phyloP scores from a whole-genome alignment of 768 basidiomycete species.

The Lentinula raphanica region DNA sequence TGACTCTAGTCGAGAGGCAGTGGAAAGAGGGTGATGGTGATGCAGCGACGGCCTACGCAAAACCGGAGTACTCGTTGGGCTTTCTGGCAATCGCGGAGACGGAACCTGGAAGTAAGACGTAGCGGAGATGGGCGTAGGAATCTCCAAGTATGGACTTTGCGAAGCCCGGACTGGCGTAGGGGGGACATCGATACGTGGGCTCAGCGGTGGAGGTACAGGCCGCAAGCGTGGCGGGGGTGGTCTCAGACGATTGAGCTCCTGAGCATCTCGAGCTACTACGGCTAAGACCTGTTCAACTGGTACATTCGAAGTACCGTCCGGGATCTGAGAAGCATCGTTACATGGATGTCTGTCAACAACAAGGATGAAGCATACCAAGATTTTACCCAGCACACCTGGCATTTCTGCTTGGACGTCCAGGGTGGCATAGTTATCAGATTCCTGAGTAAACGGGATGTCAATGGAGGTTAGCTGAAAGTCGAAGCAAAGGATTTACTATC shows the following conservation, averaged over 20 bases:
- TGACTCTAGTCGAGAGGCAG: slow-evolving; percentile 1
- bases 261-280: slow-evolving; percentile 57
- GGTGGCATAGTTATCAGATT: slow-evolving; percentile 65
- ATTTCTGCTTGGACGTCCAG: slow-evolving; percentile 91
- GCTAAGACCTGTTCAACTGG: slow-evolving; percentile 67
- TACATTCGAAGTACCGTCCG: slow-evolving; percentile 27
- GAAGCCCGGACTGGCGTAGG: not conserved
- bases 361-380: slow-evolving; percentile 49
- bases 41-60: slow-evolving; percentile 4
- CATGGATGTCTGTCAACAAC: not conserved
- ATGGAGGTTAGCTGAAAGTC: too few relatives aligned
- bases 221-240: not conserved
- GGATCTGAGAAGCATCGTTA: slow-evolving; percentile 1
- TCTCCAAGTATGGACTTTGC: not conserved
- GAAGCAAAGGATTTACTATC: slow-evolving; percentile 44
- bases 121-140: slow-evolving; percentile 2
- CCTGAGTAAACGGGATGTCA: too few relatives aligned
- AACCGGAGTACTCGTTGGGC: not conserved
- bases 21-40: slow-evolving; percentile 3
- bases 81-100: not conserved
- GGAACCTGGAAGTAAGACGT: not conserved
- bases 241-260: slow-evolving; percentile 6
- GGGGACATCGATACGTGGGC: not conserved
- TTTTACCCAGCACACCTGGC: slow-evolving; percentile 81
- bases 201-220: not conserved